Percentiles rank a stretch among this genome's conserved stretches.
These are phyloP conservation scores for Neurospora sp. DNA, from an alignment of 495 filamentous ascomycete species.

Conservation along the genomic window DNA sequence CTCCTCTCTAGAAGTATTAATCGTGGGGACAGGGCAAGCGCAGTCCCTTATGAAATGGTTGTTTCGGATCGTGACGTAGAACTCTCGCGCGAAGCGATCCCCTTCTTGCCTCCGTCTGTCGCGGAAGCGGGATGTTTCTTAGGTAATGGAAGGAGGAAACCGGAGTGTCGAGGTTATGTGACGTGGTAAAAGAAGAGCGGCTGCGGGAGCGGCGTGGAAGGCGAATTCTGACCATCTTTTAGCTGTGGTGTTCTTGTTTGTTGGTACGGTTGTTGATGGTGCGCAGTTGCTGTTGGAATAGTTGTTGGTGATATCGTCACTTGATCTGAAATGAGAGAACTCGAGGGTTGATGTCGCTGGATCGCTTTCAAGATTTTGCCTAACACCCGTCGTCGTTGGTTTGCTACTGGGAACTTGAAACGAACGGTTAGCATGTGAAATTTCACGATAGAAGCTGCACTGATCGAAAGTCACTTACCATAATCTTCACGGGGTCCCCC, in stretches of 20 bases:
- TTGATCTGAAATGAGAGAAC: neutral
- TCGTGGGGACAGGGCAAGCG: constrained; percentile 10
- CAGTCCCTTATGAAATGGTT: constrained; percentile 16
- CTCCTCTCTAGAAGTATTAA: constrained; percentile 15
- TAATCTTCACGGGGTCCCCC: accelerated
- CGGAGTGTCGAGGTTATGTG: too few species aligned
- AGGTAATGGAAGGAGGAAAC: too few species aligned
- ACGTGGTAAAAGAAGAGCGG: too few species aligned
- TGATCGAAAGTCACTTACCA: neutral
- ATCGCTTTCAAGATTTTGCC: neutral
- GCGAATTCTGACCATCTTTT: neutral
- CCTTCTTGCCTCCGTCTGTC: neutral
- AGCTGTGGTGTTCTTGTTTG: neutral
- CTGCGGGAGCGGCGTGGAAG: neutral
- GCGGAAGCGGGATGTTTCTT: too few species aligned
- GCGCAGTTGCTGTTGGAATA: neutral
- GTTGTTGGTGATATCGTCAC: neutral
- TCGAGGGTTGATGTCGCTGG: neutral
- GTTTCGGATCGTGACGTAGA: constrained; percentile 19
- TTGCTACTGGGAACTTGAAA: neutral
- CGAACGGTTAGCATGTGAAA: neutral
- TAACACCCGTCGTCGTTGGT: neutral
- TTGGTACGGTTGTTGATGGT: neutral
- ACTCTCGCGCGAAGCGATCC: constrained; percentile 13
- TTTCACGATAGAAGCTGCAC: neutral